Base-by-base conservation (phyloP, 139 green algal genomes). In the Micractinium conductrix region DNA sequence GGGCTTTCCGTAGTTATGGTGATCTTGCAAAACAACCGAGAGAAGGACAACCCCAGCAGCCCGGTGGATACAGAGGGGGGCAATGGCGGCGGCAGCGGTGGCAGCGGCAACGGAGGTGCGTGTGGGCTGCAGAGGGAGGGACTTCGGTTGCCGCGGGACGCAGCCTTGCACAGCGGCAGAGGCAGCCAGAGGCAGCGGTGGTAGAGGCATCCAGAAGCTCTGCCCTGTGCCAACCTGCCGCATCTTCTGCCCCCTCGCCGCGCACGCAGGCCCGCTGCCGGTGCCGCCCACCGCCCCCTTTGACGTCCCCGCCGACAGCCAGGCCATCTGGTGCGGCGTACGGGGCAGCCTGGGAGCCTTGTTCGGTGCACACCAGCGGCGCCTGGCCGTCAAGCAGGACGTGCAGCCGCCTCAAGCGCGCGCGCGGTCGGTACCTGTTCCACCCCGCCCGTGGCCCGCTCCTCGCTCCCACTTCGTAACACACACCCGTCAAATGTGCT, bases 1-100 rank as follows among this genome's bases (percentile, higher is more conserved):
- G 85, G 74, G 0, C 53, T 88, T 4, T 80, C 78, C 2, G 65
- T 88, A 1, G 37, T 48, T 3, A 88, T 88, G 85, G 85, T 69
- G 0, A 21, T 87, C 14, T 26, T 82, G 1, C 38, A 80, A 21
- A 71, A 85, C 71, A 48, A 80, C 3, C 42, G 10, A 63, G 10
- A 44, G 9, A 37, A 35, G 19, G 24, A 16, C n/a, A 10, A 16
- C 43, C n/a, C 82, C 71, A 28, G n/a, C 63, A 21, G 2, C 19
- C 45, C 53, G 35, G 33, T 38, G 1, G 33, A 76, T 38, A 10
- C 67, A 24, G 44, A 42, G 38, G 72, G 72, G 1, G 38, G 68
- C n/a, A n/a, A 44, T n/a, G 72, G 72, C 44, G 24, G 33, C 76
- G 76, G 38, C 58, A 82, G 50, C 37, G 28, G 48, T 50, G 74